Evolutionary conservation across 2,329 filamentous ascomycete species (phyloP).

Genomic region (Madurella fahalii): DNA sequence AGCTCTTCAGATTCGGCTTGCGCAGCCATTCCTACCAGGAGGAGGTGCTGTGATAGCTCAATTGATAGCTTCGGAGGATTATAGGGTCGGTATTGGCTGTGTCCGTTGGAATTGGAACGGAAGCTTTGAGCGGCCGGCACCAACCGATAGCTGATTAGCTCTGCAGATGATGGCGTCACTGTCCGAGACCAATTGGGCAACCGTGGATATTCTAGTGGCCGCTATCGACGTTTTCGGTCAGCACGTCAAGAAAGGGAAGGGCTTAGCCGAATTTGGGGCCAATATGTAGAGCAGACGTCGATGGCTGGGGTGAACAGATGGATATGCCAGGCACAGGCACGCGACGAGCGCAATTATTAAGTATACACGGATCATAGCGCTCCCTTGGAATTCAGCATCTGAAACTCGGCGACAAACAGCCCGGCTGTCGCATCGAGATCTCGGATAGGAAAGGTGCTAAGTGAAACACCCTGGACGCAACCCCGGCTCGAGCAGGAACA

Average conservation of each 20-base stretch:
- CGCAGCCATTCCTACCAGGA: conserved; percentile 37
- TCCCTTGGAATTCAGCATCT: background rate
- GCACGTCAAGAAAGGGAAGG: too few species aligned
- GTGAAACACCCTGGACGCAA: conserved; percentile 2
- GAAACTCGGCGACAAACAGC: background rate
- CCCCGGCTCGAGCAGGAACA: background rate
- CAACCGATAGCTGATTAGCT: background rate
- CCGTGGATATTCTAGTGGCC: too few species aligned
- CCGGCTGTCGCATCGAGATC: background rate
- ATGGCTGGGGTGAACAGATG: background rate
- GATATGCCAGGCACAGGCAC: background rate
- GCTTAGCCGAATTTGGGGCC: too few species aligned
- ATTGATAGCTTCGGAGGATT: conserved; percentile 5
- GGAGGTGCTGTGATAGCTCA: conserved; percentile 3
- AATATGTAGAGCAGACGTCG: background rate
- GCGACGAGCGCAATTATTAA: background rate
- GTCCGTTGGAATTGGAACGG: background rate
- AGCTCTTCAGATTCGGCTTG: conserved; percentile 45
- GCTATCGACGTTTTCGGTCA: too few species aligned
- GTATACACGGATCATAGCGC: background rate
- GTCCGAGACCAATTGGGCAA: too few species aligned
- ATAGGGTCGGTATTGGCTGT: background rate
- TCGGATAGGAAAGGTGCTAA: background rate
- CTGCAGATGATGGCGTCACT: background rate
- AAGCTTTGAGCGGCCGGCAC: background rate